Conservation (phyloP, 225 moss, liverwort and hornwort species). For the Straminergon stramineum region DNA sequence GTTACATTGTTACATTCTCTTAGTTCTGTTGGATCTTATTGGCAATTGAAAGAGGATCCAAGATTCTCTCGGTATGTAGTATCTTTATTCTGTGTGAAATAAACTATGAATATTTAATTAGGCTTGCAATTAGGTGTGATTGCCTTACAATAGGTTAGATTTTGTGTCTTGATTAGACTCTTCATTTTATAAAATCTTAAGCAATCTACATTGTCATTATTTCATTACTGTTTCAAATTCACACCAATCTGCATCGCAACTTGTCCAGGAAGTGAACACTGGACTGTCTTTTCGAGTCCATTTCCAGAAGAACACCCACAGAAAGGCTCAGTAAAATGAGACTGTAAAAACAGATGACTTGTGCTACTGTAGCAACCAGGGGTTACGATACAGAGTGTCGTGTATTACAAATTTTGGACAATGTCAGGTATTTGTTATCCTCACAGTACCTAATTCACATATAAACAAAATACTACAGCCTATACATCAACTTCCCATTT, state of each 20-base stretch:
- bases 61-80: neutral
- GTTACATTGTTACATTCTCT: neutral
- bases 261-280: neutral
- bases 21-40: neutral
- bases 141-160: neutral
- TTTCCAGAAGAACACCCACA: too few species aligned
- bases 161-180: neutral
- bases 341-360: neutral
- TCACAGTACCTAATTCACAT: constrained; percentile 12
- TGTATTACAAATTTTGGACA: neutral
- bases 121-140: neutral
- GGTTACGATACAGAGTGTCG: neutral
- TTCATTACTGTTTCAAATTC: neutral
- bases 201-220: neutral
- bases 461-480: constrained; percentile 19
- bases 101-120: neutral
- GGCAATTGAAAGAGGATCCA: neutral
- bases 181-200: neutral
- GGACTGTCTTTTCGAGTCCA: neutral
- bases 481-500: constrained; percentile 4
- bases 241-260: neutral
- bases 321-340: neutral
- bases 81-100: neutral
- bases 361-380: neutral
- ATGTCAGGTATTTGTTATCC: neutral